A percentile compares a stretch with the other conserved stretches of the same genome.
Conservation (phyloP, 2,329 filamentous ascomycete genomes). For the Aspergillus ochraceus region DNA sequence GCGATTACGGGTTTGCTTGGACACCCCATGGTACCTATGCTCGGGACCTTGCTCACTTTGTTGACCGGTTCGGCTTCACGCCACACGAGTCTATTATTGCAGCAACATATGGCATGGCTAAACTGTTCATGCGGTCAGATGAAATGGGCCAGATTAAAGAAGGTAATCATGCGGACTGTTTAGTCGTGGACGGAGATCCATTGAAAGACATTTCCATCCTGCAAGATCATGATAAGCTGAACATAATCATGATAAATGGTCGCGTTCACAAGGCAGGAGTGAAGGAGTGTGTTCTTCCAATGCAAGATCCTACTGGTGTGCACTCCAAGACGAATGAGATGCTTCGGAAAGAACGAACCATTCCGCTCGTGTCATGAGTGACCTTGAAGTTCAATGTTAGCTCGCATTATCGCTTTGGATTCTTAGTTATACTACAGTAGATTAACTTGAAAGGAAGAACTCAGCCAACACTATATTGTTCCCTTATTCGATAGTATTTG, state of each 20-base stretch:
- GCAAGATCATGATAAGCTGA: constrained; percentile 46
- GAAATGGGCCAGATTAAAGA: constrained; percentile 44
- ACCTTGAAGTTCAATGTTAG: too few species aligned
- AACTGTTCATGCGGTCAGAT: constrained; percentile 40
- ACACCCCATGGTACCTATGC: constrained; percentile 52
- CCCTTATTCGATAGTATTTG: too few species aligned
- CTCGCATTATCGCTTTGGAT: too few species aligned
- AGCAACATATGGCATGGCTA: constrained; percentile 43
- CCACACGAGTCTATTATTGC: constrained; percentile 47
- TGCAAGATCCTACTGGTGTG: too few species aligned
- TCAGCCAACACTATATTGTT: too few species aligned
- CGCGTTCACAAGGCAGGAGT: constrained; percentile 44
- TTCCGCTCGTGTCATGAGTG: too few species aligned
- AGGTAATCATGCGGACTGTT: constrained; percentile 47
- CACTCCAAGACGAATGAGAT: too few species aligned
- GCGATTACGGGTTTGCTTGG: constrained; percentile 52
- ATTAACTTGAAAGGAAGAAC: too few species aligned
- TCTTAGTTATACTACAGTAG: too few species aligned
- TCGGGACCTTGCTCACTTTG: constrained; percentile 49
- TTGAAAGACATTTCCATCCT: constrained; percentile 44
- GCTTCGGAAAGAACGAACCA: too few species aligned
- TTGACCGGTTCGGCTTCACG: constrained; percentile 47
- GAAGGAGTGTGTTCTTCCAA: too few species aligned
- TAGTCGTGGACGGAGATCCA: constrained; percentile 50
- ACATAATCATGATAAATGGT: constrained; percentile 52